These are phyloP conservation scores for Aureobasidium zeae DNA, from an alignment of 2,329 filamentous ascomycete species.

Conservation along the genomic window DNA sequence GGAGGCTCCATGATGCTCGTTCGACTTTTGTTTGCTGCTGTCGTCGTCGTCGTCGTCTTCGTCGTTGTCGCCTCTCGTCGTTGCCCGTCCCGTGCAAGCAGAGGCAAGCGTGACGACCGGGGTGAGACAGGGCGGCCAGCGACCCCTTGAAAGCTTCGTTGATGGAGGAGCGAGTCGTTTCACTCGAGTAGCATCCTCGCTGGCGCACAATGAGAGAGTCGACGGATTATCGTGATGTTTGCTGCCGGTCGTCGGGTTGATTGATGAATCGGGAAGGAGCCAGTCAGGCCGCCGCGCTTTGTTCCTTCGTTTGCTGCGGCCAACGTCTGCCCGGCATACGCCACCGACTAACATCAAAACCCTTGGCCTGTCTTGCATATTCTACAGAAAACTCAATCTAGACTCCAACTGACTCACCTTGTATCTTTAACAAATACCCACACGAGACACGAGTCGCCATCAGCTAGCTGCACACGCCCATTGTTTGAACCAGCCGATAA, in stretches of 20 bases:
- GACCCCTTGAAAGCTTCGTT: too few relatives aligned
- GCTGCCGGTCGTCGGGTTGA: neutral
- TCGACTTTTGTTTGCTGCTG: neutral
- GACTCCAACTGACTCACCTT: too few relatives aligned
- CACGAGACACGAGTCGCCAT: too few relatives aligned
- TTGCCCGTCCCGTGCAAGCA: conserved; percentile 5
- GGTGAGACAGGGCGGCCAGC: too few relatives aligned
- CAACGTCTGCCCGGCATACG: conserved; percentile 5
- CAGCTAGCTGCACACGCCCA: too few relatives aligned
- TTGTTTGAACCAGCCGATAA: too few relatives aligned
- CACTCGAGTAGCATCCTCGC: neutral
- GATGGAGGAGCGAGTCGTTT: neutral
- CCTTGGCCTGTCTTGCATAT: too few relatives aligned
- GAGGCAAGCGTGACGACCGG: conserved; percentile 12
- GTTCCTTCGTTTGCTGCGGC: conserved; percentile 1
- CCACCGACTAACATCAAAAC: neutral
- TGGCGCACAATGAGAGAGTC: too few relatives aligned
- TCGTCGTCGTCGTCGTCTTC: neutral
- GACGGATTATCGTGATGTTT: too few relatives aligned
- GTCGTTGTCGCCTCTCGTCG: neutral
- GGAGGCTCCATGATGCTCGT: conserved; percentile 14
- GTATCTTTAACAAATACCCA: too few relatives aligned
- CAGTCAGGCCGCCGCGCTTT: conserved; percentile 7
- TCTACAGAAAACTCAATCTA: too few relatives aligned
- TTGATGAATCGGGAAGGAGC: conserved; percentile 8